Base-by-base conservation (phyloP, 2,329 filamentous ascomycete species). In the Pseudocercospora musae region DNA sequence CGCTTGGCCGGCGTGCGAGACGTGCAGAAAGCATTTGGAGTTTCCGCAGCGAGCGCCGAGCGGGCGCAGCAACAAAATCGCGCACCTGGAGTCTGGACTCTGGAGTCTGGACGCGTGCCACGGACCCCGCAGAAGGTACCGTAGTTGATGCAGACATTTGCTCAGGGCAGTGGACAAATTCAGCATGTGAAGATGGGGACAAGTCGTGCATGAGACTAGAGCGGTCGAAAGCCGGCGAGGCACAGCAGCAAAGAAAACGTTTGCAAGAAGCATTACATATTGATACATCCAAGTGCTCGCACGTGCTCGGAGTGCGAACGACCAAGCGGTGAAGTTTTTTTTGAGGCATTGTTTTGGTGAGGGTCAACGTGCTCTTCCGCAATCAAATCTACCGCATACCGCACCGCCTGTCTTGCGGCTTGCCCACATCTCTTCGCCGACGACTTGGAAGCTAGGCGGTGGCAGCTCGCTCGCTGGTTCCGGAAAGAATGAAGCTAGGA, bases 381-480 rank as follows among this genome's bases (percentile, higher is more conserved):
- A 54, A 54, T 54, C 52, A 54, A 54, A 54, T 40, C 52, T 54
- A 40, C 37, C 37, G 37, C 37, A 40, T 54, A 40, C 37, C 37
- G 37, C 37, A 40, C n/a, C 15, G 44, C 11, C 42, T 48, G 42
- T n/a, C 42, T 7, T 31, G 29, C 6, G 23, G 3, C 23, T 25
- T 25, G 23, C 31, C 37, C 37, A 40, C 37, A 40, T 40, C 15
- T 40, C 37, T 15, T 40, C 37, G 37, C 37, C 37, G n/a, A 40
- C 37, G n/a, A 40, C 37, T 40, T 40, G 9, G n/a, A n/a, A n/a
- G n/a, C 9, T 31, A 40, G 18, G 37, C 37, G 37, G 15, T 40
- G 37, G 37, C 37, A 40, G 37, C 25, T 25, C 21, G 15, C 48
- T 52, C 20, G 23, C 21, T 8, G 48, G 25, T 52, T 52, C 48